Evolutionary conservation across 306 rosid genomes (phyloP).

Genomic region (Glycine tomentella): DNA sequence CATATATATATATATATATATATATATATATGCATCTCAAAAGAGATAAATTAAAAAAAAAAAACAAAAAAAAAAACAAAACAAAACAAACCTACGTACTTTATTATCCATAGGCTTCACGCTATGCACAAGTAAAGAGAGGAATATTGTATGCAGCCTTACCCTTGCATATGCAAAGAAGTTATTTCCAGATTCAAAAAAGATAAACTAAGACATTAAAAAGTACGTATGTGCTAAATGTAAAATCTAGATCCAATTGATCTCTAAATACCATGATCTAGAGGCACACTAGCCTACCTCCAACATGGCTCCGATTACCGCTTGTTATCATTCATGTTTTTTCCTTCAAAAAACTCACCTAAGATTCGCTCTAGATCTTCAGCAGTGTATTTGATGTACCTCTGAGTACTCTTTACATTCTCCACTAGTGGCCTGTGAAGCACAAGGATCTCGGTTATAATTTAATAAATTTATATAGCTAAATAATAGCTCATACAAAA

Average conservation of each 20-base stretch:
- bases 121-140: too few relatives aligned
- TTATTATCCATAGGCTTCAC: too few relatives aligned
- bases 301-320: background rate
- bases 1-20: too few relatives aligned
- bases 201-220: background rate
- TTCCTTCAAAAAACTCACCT: conserved; percentile 89
- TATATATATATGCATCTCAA: conserved; percentile 20
- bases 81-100: too few relatives aligned
- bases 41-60: too few relatives aligned
- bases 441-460: background rate
- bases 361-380: conserved; percentile 87
- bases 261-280: background rate
- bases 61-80: too few relatives aligned
- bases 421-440: conserved; percentile 70
- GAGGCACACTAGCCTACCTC: background rate
- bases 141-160: too few relatives aligned
- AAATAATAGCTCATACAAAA: background rate
- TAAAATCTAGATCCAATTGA: background rate
- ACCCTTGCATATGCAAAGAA: too few relatives aligned
- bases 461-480: background rate
- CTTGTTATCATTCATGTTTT: conserved; percentile 68
- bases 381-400: conserved; percentile 65
- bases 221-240: background rate
- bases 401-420: conserved; percentile 75
- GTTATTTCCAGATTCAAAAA: too few relatives aligned